Conservation (phyloP, 352 stramenopile genomes). For the Globisporangium abappressorium region DNA sequence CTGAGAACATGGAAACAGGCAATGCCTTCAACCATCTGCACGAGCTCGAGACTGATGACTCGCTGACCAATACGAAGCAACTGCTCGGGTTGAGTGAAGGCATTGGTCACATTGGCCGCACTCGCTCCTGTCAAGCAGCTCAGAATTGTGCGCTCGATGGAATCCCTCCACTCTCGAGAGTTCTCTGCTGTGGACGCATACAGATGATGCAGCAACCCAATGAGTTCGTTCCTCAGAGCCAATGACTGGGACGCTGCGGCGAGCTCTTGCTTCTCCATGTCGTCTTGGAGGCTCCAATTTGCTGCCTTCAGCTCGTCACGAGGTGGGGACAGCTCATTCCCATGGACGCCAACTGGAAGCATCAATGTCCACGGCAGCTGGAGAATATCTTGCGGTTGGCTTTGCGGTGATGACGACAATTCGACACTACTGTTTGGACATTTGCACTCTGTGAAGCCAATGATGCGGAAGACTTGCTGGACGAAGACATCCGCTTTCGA, state of each 20-base stretch:
- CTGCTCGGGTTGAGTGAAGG: background rate
- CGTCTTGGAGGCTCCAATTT: constrained; percentile 9
- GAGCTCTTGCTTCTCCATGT: constrained; percentile 4
- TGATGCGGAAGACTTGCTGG: constrained; percentile 43
- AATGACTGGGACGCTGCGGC: background rate
- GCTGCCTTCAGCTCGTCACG: constrained; percentile 4
- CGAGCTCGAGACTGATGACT: constrained; percentile 12
- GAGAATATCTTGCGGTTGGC: background rate
- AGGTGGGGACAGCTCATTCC: constrained; percentile 24
- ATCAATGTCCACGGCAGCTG: constrained; percentile 29
- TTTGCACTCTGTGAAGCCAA: constrained; percentile 39
- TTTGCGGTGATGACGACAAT: background rate
- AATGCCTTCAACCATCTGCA: constrained; percentile 25
- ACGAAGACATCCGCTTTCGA: constrained; percentile 29
- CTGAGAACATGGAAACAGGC: constrained; percentile 33
- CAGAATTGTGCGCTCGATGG: constrained; percentile 9
- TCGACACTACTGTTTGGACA: constrained; percentile 14
- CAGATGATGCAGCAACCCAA: constrained; percentile 11
- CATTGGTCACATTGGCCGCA: background rate
- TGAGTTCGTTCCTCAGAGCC: constrained; percentile 12
- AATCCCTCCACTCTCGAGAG: constrained; percentile 8
- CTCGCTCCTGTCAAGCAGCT: background rate
- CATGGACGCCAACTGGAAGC: constrained; percentile 29
- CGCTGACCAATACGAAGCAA: constrained; percentile 25
- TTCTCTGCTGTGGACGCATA: background rate